These are phyloP conservation scores for Nakazawaea holstii DNA, from an alignment of 805 yeast species.

Conservation along the genomic window DNA sequence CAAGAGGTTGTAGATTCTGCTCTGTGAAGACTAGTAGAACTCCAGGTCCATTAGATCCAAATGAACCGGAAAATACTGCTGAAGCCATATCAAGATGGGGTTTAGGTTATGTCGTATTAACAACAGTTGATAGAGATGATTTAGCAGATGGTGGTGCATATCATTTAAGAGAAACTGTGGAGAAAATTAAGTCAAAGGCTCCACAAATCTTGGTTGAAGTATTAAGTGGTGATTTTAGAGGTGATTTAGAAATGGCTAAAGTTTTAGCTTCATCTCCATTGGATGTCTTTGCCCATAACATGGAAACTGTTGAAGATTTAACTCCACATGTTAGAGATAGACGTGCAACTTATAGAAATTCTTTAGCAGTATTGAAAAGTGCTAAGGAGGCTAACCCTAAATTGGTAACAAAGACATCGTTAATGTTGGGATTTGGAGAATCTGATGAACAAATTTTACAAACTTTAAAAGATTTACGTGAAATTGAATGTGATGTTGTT, in stretches of 20 bases:
- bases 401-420: conserved; percentile 84
- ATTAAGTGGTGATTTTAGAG: conserved; percentile 91
- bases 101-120: conserved; percentile 91
- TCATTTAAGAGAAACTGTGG: conserved; percentile 86
- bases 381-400: conserved; percentile 77
- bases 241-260: conserved; percentile 76
- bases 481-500: conserved; percentile 80
- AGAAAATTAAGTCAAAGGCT: conserved; percentile 76
- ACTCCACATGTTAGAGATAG: conserved; percentile 96
- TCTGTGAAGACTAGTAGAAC: conserved; percentile 88
- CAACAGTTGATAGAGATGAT: conserved; percentile 98
- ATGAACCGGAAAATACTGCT: conserved; percentile 96
- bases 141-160: conserved; percentile 87
- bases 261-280: conserved; percentile 80
- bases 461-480: conserved; percentile 73
- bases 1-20: conserved; percentile 98
- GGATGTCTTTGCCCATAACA: conserved; percentile 95
- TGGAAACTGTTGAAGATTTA: conserved; percentile 92
- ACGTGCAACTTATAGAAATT: conserved; percentile 91
- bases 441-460: conserved; percentile 82
- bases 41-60: conserved; percentile 89
- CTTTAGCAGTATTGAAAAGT: conserved; percentile 65
- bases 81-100: conserved; percentile 98
- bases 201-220: conserved; percentile 92
- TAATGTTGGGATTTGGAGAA: conserved; percentile 97